Percentiles rank a stretch among this genome's conserved stretches.
These are phyloP conservation scores for Aureobasidium musti DNA, from an alignment of 2,329 filamentous ascomycete species.

Conservation along the genomic window DNA sequence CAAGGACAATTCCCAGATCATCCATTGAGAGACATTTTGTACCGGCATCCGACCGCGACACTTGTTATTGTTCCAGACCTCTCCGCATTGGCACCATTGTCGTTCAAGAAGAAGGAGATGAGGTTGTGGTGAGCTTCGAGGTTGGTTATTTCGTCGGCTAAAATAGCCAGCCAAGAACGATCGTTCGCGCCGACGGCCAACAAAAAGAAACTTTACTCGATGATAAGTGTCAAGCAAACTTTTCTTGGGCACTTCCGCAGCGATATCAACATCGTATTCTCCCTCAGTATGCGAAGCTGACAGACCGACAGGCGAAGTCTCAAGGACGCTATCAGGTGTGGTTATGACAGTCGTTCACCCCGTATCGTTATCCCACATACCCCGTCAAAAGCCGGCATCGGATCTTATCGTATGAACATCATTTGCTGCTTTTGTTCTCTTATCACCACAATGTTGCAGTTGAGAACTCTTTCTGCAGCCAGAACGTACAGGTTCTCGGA, in stretches of 20 bases:
- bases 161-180: neutral
- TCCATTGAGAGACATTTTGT: neutral
- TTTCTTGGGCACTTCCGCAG: neutral
- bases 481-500: neutral
- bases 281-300: neutral
- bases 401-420: neutral
- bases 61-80: too few species aligned
- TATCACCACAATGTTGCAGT: constrained; percentile 9
- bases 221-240: neutral
- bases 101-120: neutral
- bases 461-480: neutral
- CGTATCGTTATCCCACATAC: neutral
- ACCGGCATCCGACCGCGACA: too few species aligned
- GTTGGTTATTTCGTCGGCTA: neutral
- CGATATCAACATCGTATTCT: constrained; percentile 6
- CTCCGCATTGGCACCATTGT: neutral
- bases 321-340: constrained; percentile 26
- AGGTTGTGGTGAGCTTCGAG: neutral
- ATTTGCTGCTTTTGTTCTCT: constrained; percentile 20
- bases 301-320: neutral
- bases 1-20: neutral
- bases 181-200: neutral
- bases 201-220: neutral
- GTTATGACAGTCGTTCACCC: constrained; percentile 3
- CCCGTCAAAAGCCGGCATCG: constrained; percentile 12